Evolutionary conservation across 1,284 basidiomycete species (phyloP), one percentile per base, ranked within the genome.

Genomic region (Boletus sp.): DNA sequence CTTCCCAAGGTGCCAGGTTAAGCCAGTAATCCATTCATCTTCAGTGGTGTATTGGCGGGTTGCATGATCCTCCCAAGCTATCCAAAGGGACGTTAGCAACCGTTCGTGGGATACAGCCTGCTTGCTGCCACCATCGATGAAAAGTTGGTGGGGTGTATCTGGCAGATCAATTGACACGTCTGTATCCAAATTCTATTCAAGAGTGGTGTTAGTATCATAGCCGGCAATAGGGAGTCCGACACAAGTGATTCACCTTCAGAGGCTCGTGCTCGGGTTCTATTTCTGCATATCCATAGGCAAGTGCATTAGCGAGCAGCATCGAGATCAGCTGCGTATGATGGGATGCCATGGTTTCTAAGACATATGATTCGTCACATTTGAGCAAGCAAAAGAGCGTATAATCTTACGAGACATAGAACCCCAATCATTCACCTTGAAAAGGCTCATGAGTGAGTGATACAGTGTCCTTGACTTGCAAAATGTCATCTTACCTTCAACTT

Each of bases 341-440:
- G 19, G 81, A 77, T 1, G 80, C 81, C 67, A 88, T 77, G 10
- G 80, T 86, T 74, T 87, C 85, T 88, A 63, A 27, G 55, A 2
- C 6, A 4, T 6, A 44, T 14, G 40, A 11, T 23, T 30, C 33
- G n/a, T 62, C 44, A 62, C 1, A 40, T 54, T 27, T n/a, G 28
- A 49, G 25, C 52, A 46, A 49, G 31, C 2, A 11, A 35, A 19
- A 30, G 52, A 6, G 13, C 2, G 9, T 25, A 23, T 44, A 3
- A 27, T 73, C 82, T 56, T 65, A 87, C 86, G 84, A 54, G 83
- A 84, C 47, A 87, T 73, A 6, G 86, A 78, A 19, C 84, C 83
- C 85, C 86, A 87, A 61, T 87, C 85, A 48, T 87, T 87, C 1
- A 80, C 80, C 85, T 47, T 50, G 11, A 35, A 47, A 1, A 51